Percentiles rank a stretch among this genome's conserved stretches.
Evolutionary conservation across 768 basidiomycete genomes (phyloP).

Genomic region (Termitomyces sp.): DNA sequence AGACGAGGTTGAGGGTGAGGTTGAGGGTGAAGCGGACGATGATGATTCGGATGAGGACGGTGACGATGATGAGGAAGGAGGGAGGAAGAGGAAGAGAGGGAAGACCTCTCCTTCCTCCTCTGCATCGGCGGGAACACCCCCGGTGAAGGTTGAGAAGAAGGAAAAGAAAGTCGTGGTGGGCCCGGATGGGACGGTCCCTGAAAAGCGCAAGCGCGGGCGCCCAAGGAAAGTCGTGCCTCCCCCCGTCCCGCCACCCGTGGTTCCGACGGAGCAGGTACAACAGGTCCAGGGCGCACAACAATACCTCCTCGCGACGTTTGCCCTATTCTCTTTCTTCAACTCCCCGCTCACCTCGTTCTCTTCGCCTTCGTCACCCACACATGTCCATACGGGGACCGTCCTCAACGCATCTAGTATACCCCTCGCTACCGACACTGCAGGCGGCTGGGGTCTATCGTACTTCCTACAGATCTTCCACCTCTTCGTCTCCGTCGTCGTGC

Average conservation of each 20-base stretch:
- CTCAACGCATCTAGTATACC: constrained; percentile 29
- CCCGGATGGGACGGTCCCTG: constrained; percentile 37
- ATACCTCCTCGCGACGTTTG: constrained; percentile 80
- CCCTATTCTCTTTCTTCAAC: constrained; percentile 84
- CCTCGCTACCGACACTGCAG: constrained; percentile 13
- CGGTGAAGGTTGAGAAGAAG: constrained; percentile 41
- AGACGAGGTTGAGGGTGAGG: constrained; percentile 63
- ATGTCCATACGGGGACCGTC: constrained; percentile 59
- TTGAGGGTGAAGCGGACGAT: constrained; percentile 45
- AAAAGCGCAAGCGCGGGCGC: constrained; percentile 83
- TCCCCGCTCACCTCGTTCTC: constrained; percentile 55
- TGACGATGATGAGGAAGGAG: constrained; percentile 39
- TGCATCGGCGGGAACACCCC: not conserved
- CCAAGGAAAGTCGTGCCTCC: constrained; percentile 69
- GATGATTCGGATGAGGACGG: constrained; percentile 57
- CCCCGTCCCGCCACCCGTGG: constrained; percentile 28
- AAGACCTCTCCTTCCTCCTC: constrained; percentile 37
- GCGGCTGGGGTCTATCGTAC: constrained; percentile 46
- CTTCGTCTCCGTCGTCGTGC: constrained; percentile 58
- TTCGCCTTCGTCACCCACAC: constrained; percentile 28
- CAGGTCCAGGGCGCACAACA: constrained; percentile 41
- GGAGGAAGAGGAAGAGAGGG: constrained; percentile 60
- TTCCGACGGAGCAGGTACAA: constrained; percentile 10
- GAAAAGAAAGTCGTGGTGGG: constrained; percentile 42
- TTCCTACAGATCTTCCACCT: constrained; percentile 64